These are phyloP conservation scores for Parmales sp. DNA, from an alignment of 108 stramenopile species.

Conservation along the genomic window DNA sequence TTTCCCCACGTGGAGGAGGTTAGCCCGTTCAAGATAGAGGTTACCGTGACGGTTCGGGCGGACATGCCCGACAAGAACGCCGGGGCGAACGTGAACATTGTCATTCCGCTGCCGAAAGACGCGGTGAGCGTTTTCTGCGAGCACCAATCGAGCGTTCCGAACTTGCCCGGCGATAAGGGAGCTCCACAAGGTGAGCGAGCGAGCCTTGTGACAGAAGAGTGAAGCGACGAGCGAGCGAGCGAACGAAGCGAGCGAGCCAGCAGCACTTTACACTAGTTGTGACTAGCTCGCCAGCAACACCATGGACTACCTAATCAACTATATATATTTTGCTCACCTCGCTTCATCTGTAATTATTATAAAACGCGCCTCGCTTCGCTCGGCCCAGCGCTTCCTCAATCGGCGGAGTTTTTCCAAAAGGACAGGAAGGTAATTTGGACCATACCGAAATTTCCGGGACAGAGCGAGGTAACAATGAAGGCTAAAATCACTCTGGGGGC, in stretches of 20 bases:
- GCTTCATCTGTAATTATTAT: too few species aligned
- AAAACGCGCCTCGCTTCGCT: too few species aligned
- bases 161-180: too few species aligned
- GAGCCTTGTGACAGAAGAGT: too few species aligned
- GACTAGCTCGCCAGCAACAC: not conserved
- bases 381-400: too few species aligned
- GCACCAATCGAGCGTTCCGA: too few species aligned
- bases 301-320: not conserved
- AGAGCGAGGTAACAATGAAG: conserved; percentile 82
- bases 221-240: conserved; percentile 3
- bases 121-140: conserved; percentile 40
- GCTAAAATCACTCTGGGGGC: conserved; percentile 65
- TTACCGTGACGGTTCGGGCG: conserved; percentile 75
- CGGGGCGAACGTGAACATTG: conserved; percentile 85
- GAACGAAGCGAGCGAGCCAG: not conserved
- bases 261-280: not conserved
- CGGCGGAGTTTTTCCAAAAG: conserved; percentile 65
- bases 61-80: conserved; percentile 93
- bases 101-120: conserved; percentile 73
- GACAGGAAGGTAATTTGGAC: conserved; percentile 85
- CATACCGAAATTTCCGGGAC: conserved; percentile 94
- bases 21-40: conserved; percentile 76
- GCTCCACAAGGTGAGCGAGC: too few species aligned
- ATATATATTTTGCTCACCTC: not conserved
- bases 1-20: conserved; percentile 88